Base-by-base conservation (phyloP, 2,329 filamentous ascomycete species). In the Trichoderma sp. region DNA sequence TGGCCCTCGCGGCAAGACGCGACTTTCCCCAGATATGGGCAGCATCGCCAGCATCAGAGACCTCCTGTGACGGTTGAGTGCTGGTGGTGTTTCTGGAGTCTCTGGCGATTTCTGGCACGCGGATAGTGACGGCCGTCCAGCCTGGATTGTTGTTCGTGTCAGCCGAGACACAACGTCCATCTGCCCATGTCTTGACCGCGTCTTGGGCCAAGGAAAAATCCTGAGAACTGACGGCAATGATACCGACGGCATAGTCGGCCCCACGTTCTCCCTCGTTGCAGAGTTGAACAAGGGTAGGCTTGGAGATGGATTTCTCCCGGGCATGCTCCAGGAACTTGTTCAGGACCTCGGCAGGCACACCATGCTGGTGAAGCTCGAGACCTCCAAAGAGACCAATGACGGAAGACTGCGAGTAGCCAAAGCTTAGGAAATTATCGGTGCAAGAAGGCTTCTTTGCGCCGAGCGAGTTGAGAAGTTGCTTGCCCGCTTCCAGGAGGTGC, bases 201-300 rank as follows among this genome's bases (percentile, higher is more conserved):
- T 75, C 56, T 64, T 78, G 75, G 46, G 77, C 72, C n/a, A 74
- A 69, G 37, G 70, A n/a, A 26, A 79, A 73, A 49, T 74, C 74
- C 2, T 72, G 66, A 64, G 71, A 72, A 55, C 34, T 39, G 34
- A 69, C 72, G 28, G 74, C 74, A 14, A 77, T 72, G 37, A 79
- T 69, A 16, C 78, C 77, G 39, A 79, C 70, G 14, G 70, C 71
- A 64, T 77, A 77, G 56, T 76, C 71, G 11, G 74, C 69, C 21
- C 72, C 74, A 37, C 74, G 72, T 26, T 70, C 73, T 54, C 72
- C 63, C 2, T 66, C 63, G 14, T 70, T 71, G 66, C 76, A 79
- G 26, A 78, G 73, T 64, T 79, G 76, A 61, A 77, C 74, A 37
- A 75, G 34, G 34, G 70, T 6, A 58, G 70, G 10, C 64, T 68